phyloP scores from a whole-genome alignment of 768 basidiomycete genomes.

The Psilocybe azurescens region DNA sequence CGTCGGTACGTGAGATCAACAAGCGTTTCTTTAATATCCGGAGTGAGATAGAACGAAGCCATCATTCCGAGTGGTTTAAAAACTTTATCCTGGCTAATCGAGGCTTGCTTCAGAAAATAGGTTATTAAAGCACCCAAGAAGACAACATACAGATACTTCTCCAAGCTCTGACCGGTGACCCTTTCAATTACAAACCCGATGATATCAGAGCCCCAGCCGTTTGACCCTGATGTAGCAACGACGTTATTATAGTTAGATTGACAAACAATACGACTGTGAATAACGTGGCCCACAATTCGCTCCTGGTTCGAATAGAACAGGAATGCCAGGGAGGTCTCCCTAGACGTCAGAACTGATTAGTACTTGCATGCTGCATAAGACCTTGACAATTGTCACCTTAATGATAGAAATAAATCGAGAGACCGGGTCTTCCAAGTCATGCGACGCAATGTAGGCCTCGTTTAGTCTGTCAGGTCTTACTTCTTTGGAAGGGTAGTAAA shows the following conservation, averaged over 20 bases:
- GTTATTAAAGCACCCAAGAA: background rate
- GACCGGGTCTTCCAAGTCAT: constrained; percentile 12
- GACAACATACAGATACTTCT: constrained; percentile 30
- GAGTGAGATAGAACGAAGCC: constrained; percentile 32
- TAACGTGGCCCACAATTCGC: constrained; percentile 27
- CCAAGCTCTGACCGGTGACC: constrained; percentile 31
- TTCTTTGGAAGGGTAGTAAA: constrained; percentile 25
- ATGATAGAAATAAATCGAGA: constrained; percentile 26
- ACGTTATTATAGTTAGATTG: background rate
- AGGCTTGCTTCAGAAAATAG: background rate
- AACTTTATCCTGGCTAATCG: constrained; percentile 31
- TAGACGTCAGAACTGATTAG: constrained; percentile 2
- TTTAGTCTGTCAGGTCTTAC: background rate
- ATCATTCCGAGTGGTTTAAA: constrained; percentile 34
- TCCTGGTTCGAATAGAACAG: constrained; percentile 36
- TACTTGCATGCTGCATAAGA: constrained; percentile 19
- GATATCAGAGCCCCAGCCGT: constrained; percentile 35
- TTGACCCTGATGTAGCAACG: constrained; percentile 24
- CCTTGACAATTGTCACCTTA: background rate
- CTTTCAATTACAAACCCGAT: constrained; percentile 38
- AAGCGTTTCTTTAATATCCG: constrained; percentile 23
- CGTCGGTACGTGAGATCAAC: constrained; percentile 25
- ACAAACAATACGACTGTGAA: background rate
- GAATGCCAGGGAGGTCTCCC: constrained; percentile 28
- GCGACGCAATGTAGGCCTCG: constrained; percentile 10